A percentile compares a stretch with the other conserved stretches of the same genome.
phyloP scores from a whole-genome alignment of 345 rosid genomes.

The Barbarea vulgaris region DNA sequence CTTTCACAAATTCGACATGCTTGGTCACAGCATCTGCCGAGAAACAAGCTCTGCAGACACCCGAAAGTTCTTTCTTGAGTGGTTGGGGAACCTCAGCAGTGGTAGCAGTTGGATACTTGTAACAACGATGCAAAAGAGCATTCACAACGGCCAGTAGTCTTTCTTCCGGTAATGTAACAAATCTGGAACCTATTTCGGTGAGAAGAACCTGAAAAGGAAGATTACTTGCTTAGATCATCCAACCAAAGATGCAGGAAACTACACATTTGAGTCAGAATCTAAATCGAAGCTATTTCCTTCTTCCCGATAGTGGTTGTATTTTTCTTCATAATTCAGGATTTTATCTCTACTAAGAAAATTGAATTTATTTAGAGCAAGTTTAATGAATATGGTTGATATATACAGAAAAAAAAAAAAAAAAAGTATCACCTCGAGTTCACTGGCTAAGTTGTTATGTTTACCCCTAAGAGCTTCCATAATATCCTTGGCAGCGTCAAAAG shows the following conservation, averaged over 20 bases:
- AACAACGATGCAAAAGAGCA: slow-evolving; percentile 96
- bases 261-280: neutral
- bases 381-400: neutral
- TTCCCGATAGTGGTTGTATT: neutral
- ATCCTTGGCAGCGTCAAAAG: slow-evolving; percentile 98
- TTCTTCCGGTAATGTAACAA: slow-evolving; percentile 96
- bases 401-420: neutral
- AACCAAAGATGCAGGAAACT: slow-evolving; percentile 18
- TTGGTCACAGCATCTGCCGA: slow-evolving; percentile 97
- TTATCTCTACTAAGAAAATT: slow-evolving; percentile 12
- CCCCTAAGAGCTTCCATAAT: slow-evolving; percentile 97
- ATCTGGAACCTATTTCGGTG: slow-evolving; percentile 96
- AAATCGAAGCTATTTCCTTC: neutral
- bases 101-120: slow-evolving; percentile 97
- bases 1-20: slow-evolving; percentile 97
- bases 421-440: slow-evolving; percentile 86
- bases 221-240: slow-evolving; percentile 22
- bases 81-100: slow-evolving; percentile 98
- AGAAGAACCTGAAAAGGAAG: slow-evolving; percentile 69
- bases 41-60: slow-evolving; percentile 98
- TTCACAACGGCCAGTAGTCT: slow-evolving; percentile 97
- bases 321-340: neutral
- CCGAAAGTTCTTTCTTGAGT: slow-evolving; percentile 97
- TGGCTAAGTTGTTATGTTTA: slow-evolving; percentile 93
- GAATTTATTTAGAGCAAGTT: neutral